Evolutionary conservation across 768 basidiomycete species (phyloP), one percentile per base, ranked within the genome.

Genomic region (Termitomyces sp.): DNA sequence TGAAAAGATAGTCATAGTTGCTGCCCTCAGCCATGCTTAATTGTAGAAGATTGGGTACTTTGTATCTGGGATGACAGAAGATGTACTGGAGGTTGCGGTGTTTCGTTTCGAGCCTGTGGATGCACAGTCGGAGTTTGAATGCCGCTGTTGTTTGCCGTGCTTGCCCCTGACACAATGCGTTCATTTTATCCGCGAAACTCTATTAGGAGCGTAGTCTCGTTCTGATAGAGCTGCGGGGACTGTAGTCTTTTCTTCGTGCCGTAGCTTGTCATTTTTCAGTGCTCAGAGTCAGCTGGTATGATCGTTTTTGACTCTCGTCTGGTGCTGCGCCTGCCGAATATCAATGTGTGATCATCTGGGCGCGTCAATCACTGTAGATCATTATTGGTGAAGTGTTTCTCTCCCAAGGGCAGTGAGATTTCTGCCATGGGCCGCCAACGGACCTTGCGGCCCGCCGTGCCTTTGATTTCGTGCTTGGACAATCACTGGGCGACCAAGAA

Each of bases 1-100:
- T 98, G 89, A 98, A 98, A 68, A 99, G 89, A 82, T 91, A 98
- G 75, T 98, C 96, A 79, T 97, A 98, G 84, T 94, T 95, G 81
- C 88, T 92, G 68, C 87, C 89, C 83, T 96, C 95, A 60, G 92
- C 75, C 95, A 97, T 97, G 66, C 63, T 70, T 38, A 49, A 40
- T 58, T 55, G 65, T 64, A 62, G 57, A 55, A 48, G 56, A 40
- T 55, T 64, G 38, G 63, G 61, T 58, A 60, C 35, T 49, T 66
- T 64, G 65, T 67, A 66, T 64, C 54, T 63, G 65, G 61, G 65
- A 64, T 69, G 70, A 61, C 65, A 63, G 58, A 49, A 53, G 59
- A 59, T 61, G 52, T 65, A 40, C 48, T 61, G 36, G 52, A 51
- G 48, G 63, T 53, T 58, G 59, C 39, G 44, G 36, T 57, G 60